These are phyloP conservation scores for Penicillium goetzii DNA, from an alignment of 495 filamentous ascomycete species.

Conservation along the genomic window DNA sequence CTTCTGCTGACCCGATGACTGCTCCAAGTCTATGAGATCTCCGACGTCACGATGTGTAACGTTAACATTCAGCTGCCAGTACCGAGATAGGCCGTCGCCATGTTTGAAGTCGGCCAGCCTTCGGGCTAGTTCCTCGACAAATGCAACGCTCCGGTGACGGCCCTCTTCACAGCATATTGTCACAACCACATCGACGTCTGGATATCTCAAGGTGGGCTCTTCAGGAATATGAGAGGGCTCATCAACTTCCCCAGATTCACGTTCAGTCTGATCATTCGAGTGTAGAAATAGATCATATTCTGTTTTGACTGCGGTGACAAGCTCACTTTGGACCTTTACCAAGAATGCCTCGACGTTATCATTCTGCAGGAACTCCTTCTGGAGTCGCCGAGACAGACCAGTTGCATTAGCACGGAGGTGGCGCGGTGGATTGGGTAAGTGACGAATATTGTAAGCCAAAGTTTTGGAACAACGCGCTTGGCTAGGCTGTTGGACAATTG, in stretches of 20 bases:
- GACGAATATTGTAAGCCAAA: slow-evolving; percentile 20
- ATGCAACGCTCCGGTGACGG: slow-evolving; percentile 25
- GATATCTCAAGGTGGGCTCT: background rate
- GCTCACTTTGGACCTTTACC: background rate
- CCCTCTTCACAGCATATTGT: slow-evolving; percentile 28
- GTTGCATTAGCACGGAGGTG: slow-evolving; percentile 16
- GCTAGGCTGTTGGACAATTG: slow-evolving; percentile 6
- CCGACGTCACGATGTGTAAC: slow-evolving; percentile 16
- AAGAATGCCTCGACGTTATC: slow-evolving; percentile 12
- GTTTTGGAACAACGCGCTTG: background rate
- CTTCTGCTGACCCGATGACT: background rate
- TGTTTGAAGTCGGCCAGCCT: slow-evolving; percentile 6
- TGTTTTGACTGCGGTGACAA: background rate
- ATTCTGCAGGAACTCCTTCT: slow-evolving; percentile 20
- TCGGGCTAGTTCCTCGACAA: slow-evolving; percentile 25
- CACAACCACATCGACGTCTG: slow-evolving; percentile 5
- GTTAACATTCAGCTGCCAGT: background rate
- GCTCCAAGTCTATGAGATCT: background rate
- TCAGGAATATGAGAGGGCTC: background rate
- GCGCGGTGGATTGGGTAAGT: slow-evolving; percentile 19
- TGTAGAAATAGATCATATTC: background rate
- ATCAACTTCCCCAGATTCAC: background rate
- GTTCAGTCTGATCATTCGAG: background rate
- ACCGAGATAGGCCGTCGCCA: slow-evolving; percentile 3
- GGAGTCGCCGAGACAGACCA: slow-evolving; percentile 18